These are phyloP conservation scores for Penicillium fimorum DNA, from an alignment of 495 filamentous ascomycete genomes.

Conservation along the genomic window DNA sequence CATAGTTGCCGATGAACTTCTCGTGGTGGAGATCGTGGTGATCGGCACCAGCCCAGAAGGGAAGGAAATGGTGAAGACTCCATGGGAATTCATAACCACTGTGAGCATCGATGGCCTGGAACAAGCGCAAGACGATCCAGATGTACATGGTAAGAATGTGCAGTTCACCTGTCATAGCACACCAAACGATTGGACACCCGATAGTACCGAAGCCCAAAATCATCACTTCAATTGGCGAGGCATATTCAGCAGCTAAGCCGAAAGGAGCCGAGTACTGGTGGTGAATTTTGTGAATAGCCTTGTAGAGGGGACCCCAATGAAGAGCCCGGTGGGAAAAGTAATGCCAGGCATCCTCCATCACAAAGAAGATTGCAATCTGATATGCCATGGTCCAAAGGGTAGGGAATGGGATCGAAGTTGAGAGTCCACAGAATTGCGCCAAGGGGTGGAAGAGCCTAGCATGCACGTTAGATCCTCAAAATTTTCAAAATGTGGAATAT, in stretches of 20 bases:
- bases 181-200: slow-evolving; percentile 80
- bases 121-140: slow-evolving; percentile 89
- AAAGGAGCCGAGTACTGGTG: slow-evolving; percentile 98
- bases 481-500: not conserved
- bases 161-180: slow-evolving; percentile 75
- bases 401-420: slow-evolving; percentile 88
- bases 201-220: slow-evolving; percentile 92
- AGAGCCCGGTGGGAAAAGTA: slow-evolving; percentile 95
- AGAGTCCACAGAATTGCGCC: slow-evolving; percentile 87
- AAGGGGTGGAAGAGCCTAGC: slow-evolving; percentile 91
- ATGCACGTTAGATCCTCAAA: not conserved
- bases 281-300: slow-evolving; percentile 94
- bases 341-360: slow-evolving; percentile 96
- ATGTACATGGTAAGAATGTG: slow-evolving; percentile 97
- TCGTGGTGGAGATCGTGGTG: slow-evolving; percentile 98
- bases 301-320: slow-evolving; percentile 95
- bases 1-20: slow-evolving; percentile 95
- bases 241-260: slow-evolving; percentile 94
- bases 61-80: slow-evolving; percentile 90
- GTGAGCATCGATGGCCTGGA: slow-evolving; percentile 98
- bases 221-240: slow-evolving; percentile 97
- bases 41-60: slow-evolving; percentile 97
- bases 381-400: slow-evolving; percentile 77
- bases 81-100: slow-evolving; percentile 97
- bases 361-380: slow-evolving; percentile 92